These are phyloP conservation scores for Persicaria maculosa DNA, from an alignment of 148 eudicot species.

Conservation along the genomic window DNA sequence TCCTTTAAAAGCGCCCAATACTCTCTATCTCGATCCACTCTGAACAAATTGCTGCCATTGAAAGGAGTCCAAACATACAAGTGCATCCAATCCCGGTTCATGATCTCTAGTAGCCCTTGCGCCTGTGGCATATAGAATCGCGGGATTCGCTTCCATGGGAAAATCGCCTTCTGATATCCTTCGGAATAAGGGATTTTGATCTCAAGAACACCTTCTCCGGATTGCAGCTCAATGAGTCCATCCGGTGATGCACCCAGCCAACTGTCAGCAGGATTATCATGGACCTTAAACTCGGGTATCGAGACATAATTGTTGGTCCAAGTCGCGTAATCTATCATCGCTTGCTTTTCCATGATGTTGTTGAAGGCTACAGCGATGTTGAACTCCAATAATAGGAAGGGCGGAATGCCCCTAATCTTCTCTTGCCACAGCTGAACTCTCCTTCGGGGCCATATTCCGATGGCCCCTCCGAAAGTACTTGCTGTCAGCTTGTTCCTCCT, in stretches of 20 bases:
- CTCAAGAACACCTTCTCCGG: constrained; percentile 63
- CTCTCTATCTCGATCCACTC: constrained; percentile 48
- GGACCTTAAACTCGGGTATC: constrained; percentile 48
- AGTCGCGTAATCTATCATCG: constrained; percentile 56
- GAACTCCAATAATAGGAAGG: constrained; percentile 28
- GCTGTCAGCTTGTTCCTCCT: constrained; percentile 62
- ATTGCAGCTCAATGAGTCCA: constrained; percentile 41
- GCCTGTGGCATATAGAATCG: constrained; percentile 65
- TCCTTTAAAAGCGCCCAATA: constrained; percentile 52
- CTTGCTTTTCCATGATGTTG: constrained; percentile 70
- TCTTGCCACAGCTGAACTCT: constrained; percentile 72
- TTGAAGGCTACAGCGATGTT: constrained; percentile 59
- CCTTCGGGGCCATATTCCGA: constrained; percentile 63
- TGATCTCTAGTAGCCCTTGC: constrained; percentile 76
- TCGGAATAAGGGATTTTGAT: constrained; percentile 62
- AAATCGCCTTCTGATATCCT: constrained; percentile 38
- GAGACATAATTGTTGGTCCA: constrained; percentile 46
- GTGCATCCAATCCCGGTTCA: constrained; percentile 78
- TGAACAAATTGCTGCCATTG: constrained; percentile 63
- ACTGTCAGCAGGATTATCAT: constrained; percentile 30
- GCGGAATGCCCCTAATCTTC: constrained; percentile 56
- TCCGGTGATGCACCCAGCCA: constrained; percentile 87
- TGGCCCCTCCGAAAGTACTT: constrained; percentile 59
- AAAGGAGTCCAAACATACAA: constrained; percentile 59
- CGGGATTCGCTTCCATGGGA: constrained; percentile 56